Evolutionary conservation across 495 filamentous ascomycete genomes (phyloP).

Genomic region (Beverwykella pulmonaria): DNA sequence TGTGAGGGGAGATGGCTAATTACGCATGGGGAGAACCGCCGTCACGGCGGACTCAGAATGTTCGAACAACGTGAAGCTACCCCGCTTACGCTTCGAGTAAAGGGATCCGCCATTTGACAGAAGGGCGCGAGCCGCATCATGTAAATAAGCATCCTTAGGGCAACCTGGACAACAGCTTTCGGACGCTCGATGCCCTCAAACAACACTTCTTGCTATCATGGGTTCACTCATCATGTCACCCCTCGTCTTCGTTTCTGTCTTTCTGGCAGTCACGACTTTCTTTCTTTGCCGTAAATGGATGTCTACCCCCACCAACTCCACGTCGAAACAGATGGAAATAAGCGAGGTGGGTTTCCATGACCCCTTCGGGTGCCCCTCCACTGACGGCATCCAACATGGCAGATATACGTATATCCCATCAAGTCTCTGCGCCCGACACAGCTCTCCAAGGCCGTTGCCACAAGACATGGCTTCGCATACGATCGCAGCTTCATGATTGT

Average conservation of each 20-base stretch:
- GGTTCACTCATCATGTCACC: neutral
- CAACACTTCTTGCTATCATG: neutral
- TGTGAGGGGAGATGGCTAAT: no score
- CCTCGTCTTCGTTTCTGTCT: neutral
- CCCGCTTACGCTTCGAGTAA: neutral
- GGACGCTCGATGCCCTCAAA: neutral
- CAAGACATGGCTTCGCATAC: slow-evolving; percentile 68
- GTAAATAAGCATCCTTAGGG: neutral
- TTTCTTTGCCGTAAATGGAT: neutral
- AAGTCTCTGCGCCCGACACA: slow-evolving; percentile 74
- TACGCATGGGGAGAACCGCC: neutral
- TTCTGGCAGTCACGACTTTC: neutral
- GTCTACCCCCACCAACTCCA: neutral
- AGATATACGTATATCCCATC: slow-evolving; percentile 89
- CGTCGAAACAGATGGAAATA: slow-evolving; percentile 44
- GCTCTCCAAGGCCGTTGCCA: slow-evolving; percentile 59
- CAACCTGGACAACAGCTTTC: neutral
- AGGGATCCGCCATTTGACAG: neutral
- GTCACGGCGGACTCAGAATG: neutral
- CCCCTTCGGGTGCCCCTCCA: neutral
- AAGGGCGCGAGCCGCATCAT: neutral
- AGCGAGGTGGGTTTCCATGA: slow-evolving; percentile 48
- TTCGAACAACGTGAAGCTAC: neutral
- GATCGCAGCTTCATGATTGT: slow-evolving; percentile 58
- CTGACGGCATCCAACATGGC: neutral